phyloP scores from a whole-genome alignment of 148 eudicot genomes.

The Oxyria digyna region DNA sequence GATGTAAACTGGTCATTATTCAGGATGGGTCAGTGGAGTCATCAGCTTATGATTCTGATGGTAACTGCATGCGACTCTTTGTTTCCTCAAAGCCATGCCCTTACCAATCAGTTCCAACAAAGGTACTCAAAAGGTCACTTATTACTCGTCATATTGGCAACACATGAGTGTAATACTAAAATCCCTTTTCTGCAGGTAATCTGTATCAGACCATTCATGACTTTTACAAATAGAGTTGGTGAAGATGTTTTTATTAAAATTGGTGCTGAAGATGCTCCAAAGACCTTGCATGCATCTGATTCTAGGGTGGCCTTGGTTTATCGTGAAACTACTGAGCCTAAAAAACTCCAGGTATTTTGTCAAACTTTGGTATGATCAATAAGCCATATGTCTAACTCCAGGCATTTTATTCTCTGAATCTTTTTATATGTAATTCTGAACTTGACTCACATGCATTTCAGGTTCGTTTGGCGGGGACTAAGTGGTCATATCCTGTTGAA shows the following conservation, averaged over 20 bases:
- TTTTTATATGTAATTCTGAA: not conserved
- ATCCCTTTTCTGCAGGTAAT: conserved; percentile 42
- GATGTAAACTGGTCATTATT: not conserved
- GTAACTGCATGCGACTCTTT: conserved; percentile 72
- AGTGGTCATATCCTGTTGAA: conserved; percentile 83
- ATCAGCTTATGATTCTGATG: conserved; percentile 64
- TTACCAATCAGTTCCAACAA: conserved; percentile 85
- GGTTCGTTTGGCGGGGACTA: conserved; percentile 60
- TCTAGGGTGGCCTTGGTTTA: conserved; percentile 65
- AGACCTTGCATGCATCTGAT: conserved; percentile 62
- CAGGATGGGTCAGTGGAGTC: conserved; percentile 88
- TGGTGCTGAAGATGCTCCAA: conserved; percentile 69
- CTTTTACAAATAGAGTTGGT: conserved; percentile 94
- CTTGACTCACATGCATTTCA: conserved; percentile 15
- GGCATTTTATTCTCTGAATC: not conserved
- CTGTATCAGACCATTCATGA: conserved; percentile 67
- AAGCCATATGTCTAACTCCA: not conserved
- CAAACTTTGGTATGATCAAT: not conserved
- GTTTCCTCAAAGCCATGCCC: conserved; percentile 80
- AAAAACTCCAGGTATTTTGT: conserved; percentile 57
- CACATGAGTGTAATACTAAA: conserved; percentile 1
- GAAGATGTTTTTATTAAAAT: conserved; percentile 53
- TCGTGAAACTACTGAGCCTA: conserved; percentile 42
- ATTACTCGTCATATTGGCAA: conserved; percentile 2
- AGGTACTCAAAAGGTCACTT: conserved; percentile 31